These are phyloP conservation scores for Prunella vulgaris DNA, from an alignment of 257 asterid genomes.

Conservation along the genomic window DNA sequence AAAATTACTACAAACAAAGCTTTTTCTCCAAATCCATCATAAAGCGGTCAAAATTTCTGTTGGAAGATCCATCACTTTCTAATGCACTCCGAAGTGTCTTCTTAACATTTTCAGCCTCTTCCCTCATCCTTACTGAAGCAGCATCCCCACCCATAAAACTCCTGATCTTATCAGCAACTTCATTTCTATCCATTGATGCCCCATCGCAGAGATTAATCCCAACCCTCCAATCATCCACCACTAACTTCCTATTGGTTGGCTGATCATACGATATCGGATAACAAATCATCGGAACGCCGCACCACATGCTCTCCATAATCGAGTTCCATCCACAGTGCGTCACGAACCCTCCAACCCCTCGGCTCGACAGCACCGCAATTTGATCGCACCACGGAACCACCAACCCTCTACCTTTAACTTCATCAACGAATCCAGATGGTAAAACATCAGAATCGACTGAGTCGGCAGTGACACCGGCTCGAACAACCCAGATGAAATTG, in stretches of 20 bases:
- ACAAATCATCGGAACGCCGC: conserved; percentile 35
- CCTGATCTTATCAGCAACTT: conserved; percentile 32
- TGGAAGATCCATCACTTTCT: neutral
- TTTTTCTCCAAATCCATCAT: neutral
- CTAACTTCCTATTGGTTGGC: neutral
- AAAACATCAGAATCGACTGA: conserved; percentile 23
- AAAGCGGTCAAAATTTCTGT: neutral
- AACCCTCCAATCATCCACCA: conserved; percentile 14
- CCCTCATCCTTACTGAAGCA: conserved; percentile 20
- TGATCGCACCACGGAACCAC: conserved; percentile 47
- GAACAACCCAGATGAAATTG: conserved; percentile 61
- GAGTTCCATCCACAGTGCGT: conserved; percentile 60
- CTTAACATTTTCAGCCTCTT: neutral
- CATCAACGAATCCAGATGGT: conserved; percentile 28
- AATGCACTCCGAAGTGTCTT: neutral
- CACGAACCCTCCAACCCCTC: conserved; percentile 39
- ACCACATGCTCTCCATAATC: conserved; percentile 37
- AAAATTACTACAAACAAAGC: no score
- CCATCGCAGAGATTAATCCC: conserved; percentile 48
- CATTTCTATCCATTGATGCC: conserved; percentile 15
- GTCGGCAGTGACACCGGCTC: conserved; percentile 41
- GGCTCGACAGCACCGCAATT: conserved; percentile 26
- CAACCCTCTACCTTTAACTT: conserved; percentile 22
- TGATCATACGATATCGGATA: conserved; percentile 25
- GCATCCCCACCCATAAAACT: conserved; percentile 23